phyloP scores from a whole-genome alignment of 805 yeast genomes.

The Ogataea thermomethanolica region DNA sequence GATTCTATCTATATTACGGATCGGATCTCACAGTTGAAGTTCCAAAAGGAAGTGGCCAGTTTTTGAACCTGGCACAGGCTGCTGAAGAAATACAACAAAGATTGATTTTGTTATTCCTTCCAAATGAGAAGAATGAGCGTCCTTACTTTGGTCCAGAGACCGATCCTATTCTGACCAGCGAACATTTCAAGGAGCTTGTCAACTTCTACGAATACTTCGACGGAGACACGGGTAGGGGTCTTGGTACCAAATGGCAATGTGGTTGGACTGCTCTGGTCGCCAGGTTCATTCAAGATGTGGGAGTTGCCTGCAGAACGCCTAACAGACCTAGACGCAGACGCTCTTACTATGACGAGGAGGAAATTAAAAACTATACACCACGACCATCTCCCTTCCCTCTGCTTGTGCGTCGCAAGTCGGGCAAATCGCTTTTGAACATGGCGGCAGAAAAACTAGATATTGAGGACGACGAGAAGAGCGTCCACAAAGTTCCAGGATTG shows the following conservation, averaged over 20 bases:
- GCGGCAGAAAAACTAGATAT: constrained; percentile 66
- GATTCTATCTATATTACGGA: constrained; percentile 87
- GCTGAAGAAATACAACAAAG: constrained; percentile 90
- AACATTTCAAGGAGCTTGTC: constrained; percentile 67
- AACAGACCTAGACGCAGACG: constrained; percentile 29
- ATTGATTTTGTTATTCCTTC: constrained; percentile 69
- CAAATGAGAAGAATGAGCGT: constrained; percentile 56
- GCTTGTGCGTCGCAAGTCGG: constrained; percentile 62
- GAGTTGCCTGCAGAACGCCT: constrained; percentile 61
- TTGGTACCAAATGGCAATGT: constrained; percentile 92
- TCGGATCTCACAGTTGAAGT: constrained; percentile 80
- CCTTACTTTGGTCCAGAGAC: constrained; percentile 75
- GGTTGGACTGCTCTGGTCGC: constrained; percentile 97
- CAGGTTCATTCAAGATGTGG: constrained; percentile 86
- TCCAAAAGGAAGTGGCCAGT: constrained; percentile 79
- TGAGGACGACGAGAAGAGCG: constrained; percentile 54
- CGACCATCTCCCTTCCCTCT: constrained; percentile 35
- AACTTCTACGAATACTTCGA: constrained; percentile 87
- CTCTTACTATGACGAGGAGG: constrained; percentile 31
- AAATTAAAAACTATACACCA: constrained; percentile 43
- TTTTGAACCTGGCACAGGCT: constrained; percentile 76
- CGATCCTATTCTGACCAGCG: constrained; percentile 53
- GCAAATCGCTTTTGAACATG: constrained; percentile 66
- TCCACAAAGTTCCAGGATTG: constrained; percentile 31
- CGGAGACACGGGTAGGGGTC: constrained; percentile 91